Evolutionary conservation across 1,139 yeast genomes (phyloP).

Genomic region (Saccharomycopsis hybrid): DNA sequence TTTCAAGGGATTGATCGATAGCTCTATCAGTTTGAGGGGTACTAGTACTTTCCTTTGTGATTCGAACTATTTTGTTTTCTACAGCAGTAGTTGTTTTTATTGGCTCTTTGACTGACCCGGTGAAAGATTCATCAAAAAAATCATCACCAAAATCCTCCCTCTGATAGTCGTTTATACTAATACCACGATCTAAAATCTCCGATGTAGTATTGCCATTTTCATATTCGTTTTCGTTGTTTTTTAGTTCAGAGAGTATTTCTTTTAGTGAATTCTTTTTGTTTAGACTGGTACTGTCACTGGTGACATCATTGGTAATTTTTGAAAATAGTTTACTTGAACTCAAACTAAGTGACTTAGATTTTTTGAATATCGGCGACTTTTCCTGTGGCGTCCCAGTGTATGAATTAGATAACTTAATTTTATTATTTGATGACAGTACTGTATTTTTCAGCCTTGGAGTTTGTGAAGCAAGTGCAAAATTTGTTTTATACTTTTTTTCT

Average conservation of each 20-base stretch:
- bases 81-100: no score
- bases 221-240: not conserved
- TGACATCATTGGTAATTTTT: not conserved
- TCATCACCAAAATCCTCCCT: slow-evolving; percentile 14
- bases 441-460: slow-evolving; percentile 4
- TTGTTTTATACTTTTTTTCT: slow-evolving; percentile 19
- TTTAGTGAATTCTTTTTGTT: slow-evolving; percentile 12
- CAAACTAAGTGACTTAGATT: slow-evolving; percentile 5
- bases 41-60: no score
- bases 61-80: no score
- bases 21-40: no score
- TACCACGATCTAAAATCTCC: slow-evolving; percentile 18
- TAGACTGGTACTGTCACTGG: no score
- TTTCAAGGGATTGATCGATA: no score
- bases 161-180: slow-evolving; percentile 12
- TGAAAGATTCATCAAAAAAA: slow-evolving; percentile 17
- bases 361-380: slow-evolving; percentile 2
- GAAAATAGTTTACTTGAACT: slow-evolving; percentile 4
- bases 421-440: no score
- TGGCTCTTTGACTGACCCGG: not conserved
- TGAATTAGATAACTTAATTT: not conserved
- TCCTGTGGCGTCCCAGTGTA: not conserved
- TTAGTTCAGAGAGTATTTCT: slow-evolving; percentile 12
- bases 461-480: slow-evolving; percentile 10
- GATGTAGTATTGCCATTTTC: slow-evolving; percentile 18